Conservation (phyloP, 371 early-diverging fungal genomes). For the Rhizomucor pusillus region DNA sequence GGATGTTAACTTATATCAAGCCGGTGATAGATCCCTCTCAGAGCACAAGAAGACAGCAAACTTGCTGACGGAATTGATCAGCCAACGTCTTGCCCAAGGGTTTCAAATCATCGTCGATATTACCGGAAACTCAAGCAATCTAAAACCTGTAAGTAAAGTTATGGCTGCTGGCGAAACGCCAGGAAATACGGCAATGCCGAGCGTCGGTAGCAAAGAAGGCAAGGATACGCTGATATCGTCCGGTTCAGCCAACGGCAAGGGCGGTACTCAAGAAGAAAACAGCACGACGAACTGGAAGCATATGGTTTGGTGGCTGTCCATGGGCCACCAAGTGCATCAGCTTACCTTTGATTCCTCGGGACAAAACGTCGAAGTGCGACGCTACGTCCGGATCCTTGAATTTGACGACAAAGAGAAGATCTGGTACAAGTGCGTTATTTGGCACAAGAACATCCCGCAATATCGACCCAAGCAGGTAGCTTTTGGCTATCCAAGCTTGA, state of each 20-base stretch:
- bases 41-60: constrained; percentile 58
- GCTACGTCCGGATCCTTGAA: constrained; percentile 75
- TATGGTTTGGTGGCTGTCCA: constrained; percentile 68
- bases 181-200: background rate
- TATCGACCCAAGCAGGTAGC: constrained; percentile 57
- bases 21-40: constrained; percentile 43
- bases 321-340: constrained; percentile 84
- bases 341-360: constrained; percentile 71
- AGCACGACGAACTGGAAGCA: constrained; percentile 31
- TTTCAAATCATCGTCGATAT: constrained; percentile 83
- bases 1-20: constrained; percentile 55
- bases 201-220: constrained; percentile 11
- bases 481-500: constrained; percentile 76
- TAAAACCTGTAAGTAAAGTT: constrained; percentile 17
- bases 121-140: constrained; percentile 28
- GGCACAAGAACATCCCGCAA: constrained; percentile 70
- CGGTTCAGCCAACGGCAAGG: background rate
- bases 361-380: constrained; percentile 83
- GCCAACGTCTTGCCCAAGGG: constrained; percentile 90
- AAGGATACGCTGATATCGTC: constrained; percentile 11
- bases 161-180: constrained; percentile 1
- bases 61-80: constrained; percentile 82
- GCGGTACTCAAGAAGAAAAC: constrained; percentile 6
- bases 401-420: constrained; percentile 58
- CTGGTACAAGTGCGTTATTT: constrained; percentile 82